Evolutionary conservation across 345 rosid species (phyloP).

Genomic region (Mallotus nudiflorus): DNA sequence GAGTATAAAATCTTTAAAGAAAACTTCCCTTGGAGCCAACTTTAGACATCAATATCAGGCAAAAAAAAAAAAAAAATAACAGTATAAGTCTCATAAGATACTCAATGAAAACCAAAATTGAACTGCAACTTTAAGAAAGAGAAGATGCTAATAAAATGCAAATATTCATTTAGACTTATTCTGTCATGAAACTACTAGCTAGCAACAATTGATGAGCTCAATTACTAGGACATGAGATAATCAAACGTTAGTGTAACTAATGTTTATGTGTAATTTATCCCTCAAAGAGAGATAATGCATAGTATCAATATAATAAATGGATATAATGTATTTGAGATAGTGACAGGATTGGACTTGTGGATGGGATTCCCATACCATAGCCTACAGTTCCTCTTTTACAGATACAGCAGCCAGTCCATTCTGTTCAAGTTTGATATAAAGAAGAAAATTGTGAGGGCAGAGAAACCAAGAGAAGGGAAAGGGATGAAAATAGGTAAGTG

Average conservation of each 20-base stretch:
- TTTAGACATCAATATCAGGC: background rate
- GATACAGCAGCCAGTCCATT: too few species aligned
- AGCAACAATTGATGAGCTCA: background rate
- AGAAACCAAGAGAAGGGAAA: too few species aligned
- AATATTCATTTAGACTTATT: background rate
- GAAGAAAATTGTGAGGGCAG: too few species aligned
- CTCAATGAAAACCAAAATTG: background rate
- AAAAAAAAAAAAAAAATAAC: background rate
- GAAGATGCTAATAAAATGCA: background rate
- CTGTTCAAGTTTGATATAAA: too few species aligned
- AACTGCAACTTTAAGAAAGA: background rate
- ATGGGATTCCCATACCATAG: too few species aligned
- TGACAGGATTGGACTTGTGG: background rate
- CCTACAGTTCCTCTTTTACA: too few species aligned
- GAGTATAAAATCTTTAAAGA: background rate
- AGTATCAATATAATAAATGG: too few species aligned
- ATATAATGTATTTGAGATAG: background rate
- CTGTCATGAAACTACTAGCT: background rate
- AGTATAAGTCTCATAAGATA: background rate
- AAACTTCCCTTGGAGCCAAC: slow-evolving; percentile 5
- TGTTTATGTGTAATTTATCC: background rate
- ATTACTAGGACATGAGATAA: background rate
- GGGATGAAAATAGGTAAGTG: too few species aligned
- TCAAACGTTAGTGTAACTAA: background rate
- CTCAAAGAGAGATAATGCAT: too few species aligned